Evolutionary conservation across 176 grass and related monocot genomes (phyloP).

Genomic region (Phoenix roebelenii): DNA sequence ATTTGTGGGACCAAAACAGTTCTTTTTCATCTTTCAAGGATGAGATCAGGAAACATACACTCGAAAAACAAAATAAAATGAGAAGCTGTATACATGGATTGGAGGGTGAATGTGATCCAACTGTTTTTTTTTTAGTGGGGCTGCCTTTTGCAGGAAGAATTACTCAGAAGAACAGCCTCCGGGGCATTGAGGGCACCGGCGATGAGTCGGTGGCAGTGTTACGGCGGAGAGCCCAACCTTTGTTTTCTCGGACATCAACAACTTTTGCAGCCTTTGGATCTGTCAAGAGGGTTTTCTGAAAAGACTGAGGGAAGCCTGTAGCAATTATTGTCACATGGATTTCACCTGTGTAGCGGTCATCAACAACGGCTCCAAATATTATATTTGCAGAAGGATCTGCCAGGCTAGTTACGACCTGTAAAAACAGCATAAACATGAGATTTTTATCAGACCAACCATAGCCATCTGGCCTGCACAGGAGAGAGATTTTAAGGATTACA

Average conservation of each 20-base stretch:
- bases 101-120: too few relatives aligned
- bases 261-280: conserved; percentile 55
- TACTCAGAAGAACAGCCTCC: conserved; percentile 67
- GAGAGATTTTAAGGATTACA: too few relatives aligned
- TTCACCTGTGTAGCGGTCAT: conserved; percentile 77
- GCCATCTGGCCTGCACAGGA: too few relatives aligned
- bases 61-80: too few relatives aligned
- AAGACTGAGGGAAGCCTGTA: conserved; percentile 87
- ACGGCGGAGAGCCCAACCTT: conserved; percentile 12
- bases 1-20: too few relatives aligned
- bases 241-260: conserved; percentile 46
- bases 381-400: conserved; percentile 95
- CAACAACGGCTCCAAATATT: conserved; percentile 92
- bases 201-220: conserved; percentile 18
- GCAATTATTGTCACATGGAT: conserved; percentile 94
- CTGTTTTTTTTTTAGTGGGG: too few relatives aligned
- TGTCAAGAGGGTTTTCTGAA: conserved; percentile 66
- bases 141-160: too few relatives aligned
- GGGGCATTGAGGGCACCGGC: conserved; percentile 26
- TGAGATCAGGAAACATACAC: too few relatives aligned
- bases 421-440: background rate
- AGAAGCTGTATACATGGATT: too few relatives aligned
- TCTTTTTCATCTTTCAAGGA: too few relatives aligned
- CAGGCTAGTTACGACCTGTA: conserved; percentile 86
- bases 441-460: too few relatives aligned